Evolutionary conservation across 768 basidiomycete species (phyloP).

Genomic region (Lyophyllum atratum): DNA sequence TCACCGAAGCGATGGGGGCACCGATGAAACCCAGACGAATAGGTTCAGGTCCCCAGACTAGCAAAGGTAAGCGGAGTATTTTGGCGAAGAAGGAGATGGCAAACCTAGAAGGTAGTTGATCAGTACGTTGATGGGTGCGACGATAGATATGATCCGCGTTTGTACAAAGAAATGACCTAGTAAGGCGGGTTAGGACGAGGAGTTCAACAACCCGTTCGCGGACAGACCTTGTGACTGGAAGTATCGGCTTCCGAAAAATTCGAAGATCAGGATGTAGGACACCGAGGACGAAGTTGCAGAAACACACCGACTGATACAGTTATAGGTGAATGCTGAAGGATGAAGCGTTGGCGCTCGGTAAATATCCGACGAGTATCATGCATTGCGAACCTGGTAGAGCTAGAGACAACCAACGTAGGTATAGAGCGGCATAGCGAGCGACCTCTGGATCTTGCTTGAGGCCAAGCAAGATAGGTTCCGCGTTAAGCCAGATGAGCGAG

Average conservation of each 20-base stretch:
- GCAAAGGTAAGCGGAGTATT: not conserved
- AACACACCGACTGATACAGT: conserved; percentile 44
- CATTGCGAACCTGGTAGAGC: conserved; percentile 66
- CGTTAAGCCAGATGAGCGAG: conserved; percentile 75
- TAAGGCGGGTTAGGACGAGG: not conserved
- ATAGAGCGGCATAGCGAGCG: conserved; percentile 69
- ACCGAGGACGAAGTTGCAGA: not conserved
- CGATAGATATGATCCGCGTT: conserved; percentile 75
- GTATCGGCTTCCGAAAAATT: conserved; percentile 48
- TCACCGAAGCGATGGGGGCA: conserved; percentile 84
- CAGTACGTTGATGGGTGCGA: conserved; percentile 82
- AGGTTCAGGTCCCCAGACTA: conserved; percentile 79
- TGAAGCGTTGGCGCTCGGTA: not conserved
- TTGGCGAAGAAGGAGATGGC: not conserved
- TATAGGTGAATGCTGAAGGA: conserved; percentile 46
- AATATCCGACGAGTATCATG: conserved; percentile 4
- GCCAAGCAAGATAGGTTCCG: conserved; percentile 73
- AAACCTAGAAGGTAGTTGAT: conserved; percentile 82
- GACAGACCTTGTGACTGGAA: conserved; percentile 79
- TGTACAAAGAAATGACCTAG: conserved; percentile 82
- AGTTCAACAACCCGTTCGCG: too few species aligned
- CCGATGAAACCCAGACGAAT: conserved; percentile 88
- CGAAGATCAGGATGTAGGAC: not conserved
- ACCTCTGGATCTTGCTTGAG: conserved; percentile 83
- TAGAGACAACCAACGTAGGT: conserved; percentile 72